Evolutionary conservation across 495 filamentous ascomycete species (phyloP).

Genomic region (Trichocladium antarcticum): DNA sequence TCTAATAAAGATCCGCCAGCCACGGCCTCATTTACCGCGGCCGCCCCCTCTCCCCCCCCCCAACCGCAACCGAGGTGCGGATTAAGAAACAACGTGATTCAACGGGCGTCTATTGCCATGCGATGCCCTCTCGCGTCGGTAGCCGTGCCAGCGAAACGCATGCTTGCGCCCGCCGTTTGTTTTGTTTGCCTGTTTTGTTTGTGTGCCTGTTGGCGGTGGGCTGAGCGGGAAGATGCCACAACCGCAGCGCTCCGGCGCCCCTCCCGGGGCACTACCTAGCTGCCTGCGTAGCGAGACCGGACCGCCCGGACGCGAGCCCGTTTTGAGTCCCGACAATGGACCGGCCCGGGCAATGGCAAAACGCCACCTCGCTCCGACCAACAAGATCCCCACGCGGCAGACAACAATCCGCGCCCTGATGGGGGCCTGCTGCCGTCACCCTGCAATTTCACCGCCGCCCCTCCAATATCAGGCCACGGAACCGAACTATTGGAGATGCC

Average conservation of each 20-base stretch:
- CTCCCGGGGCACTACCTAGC: not conserved
- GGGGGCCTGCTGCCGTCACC: slow-evolving; percentile 4
- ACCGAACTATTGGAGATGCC: not conserved
- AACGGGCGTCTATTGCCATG: not conserved
- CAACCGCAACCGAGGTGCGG: slow-evolving; percentile 12
- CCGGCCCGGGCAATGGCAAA: slow-evolving; percentile 1
- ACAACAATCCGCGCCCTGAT: not conserved
- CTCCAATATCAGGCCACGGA: not conserved
- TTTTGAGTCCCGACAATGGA: slow-evolving; percentile 7
- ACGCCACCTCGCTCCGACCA: not conserved
- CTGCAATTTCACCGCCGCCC: slow-evolving; percentile 3
- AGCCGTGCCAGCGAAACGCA: slow-evolving; percentile 16
- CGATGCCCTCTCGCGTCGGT: not conserved
- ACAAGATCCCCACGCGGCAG: not conserved
- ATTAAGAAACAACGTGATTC: slow-evolving; percentile 4
- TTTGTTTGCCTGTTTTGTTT: slow-evolving; percentile 1
- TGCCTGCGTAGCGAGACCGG: slow-evolving; percentile 9
- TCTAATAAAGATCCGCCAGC: slow-evolving; percentile 6
- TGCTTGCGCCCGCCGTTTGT: slow-evolving; percentile 4
- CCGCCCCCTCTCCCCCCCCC: slow-evolving; percentile 18
- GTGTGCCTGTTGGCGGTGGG: too few species aligned
- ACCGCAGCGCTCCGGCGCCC: slow-evolving; percentile 2
- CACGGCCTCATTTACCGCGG: slow-evolving; percentile 14
- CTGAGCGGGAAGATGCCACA: not conserved
- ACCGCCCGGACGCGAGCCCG: slow-evolving; percentile 5